Conservation (phyloP, 352 stramenopile genomes). For the Globisporangium takayamanum region DNA sequence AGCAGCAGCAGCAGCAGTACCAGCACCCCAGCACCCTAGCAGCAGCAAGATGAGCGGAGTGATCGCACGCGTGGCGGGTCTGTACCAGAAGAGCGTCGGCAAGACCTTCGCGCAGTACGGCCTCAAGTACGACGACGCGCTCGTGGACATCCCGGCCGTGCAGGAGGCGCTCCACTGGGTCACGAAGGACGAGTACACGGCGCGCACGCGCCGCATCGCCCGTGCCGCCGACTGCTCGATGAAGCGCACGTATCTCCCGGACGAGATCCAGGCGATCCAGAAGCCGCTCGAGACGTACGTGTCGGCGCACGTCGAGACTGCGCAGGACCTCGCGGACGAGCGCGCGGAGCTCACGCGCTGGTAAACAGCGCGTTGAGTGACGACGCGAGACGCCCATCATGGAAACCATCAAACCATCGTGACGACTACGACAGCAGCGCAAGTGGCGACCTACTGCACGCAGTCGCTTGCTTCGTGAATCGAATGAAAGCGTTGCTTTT, state of each 20-base stretch:
- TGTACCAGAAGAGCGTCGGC: constrained; percentile 83
- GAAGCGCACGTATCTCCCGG: constrained; percentile 80
- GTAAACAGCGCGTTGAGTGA: constrained; percentile 29
- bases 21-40: background rate
- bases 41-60: constrained; percentile 35
- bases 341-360: constrained; percentile 76
- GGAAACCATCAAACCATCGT: no score
- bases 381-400: constrained; percentile 6
- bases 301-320: constrained; percentile 40
- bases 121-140: constrained; percentile 83
- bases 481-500: background rate
- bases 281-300: constrained; percentile 76
- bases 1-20: background rate
- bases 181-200: constrained; percentile 64
- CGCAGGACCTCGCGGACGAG: constrained; percentile 60
- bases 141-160: constrained; percentile 77
- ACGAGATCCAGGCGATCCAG: constrained; percentile 86
- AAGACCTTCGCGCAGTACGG: constrained; percentile 77
- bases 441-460: background rate
- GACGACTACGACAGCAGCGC: background rate
- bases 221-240: constrained; percentile 78
- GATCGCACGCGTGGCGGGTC: constrained; percentile 47
- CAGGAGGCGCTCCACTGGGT: constrained; percentile 81
- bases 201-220: constrained; percentile 73
- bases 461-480: background rate